A percentile compares a stretch with the other conserved stretches of the same genome.
These are phyloP conservation scores for Lactarius trivialis DNA, from an alignment of 768 basidiomycete genomes.

Conservation along the genomic window DNA sequence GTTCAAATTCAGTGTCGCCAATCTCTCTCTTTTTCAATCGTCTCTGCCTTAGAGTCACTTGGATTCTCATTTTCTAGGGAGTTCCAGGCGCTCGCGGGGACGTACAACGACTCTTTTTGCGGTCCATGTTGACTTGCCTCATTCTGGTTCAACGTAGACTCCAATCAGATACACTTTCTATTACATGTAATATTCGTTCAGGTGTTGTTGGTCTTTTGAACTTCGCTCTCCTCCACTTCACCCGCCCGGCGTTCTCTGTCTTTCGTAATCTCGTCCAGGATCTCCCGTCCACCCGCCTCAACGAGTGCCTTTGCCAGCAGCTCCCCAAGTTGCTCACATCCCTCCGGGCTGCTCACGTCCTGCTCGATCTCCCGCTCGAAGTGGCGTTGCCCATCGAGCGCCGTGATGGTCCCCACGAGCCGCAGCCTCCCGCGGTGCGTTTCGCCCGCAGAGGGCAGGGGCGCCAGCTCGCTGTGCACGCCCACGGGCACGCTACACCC, in stretches of 20 bases:
- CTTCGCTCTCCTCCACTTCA: constrained; percentile 32
- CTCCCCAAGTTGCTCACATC: constrained; percentile 65
- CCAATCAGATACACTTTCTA: constrained; percentile 21
- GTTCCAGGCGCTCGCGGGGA: constrained; percentile 27
- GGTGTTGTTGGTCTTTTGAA: constrained; percentile 8
- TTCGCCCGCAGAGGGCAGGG: constrained; percentile 31
- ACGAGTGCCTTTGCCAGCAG: constrained; percentile 59
- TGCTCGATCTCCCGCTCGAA: constrained; percentile 58
- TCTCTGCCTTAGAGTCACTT: constrained; percentile 29
- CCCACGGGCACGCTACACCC: constrained; percentile 98
- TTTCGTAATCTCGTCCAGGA: constrained; percentile 77
- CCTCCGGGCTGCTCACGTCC: constrained; percentile 43
- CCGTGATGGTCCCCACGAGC: constrained; percentile 79
- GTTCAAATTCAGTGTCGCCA: not conserved
- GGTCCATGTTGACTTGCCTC: constrained; percentile 20
- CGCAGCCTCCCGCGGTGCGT: constrained; percentile 35
- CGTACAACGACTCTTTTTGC: constrained; percentile 23
- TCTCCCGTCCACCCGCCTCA: constrained; percentile 63
- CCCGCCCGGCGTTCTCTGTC: constrained; percentile 46
- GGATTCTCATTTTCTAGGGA: constrained; percentile 24
- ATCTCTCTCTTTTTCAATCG: constrained; percentile 10
- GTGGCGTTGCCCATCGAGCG: constrained; percentile 65
- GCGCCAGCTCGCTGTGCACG: constrained; percentile 48
- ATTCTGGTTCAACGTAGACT: constrained; percentile 19
- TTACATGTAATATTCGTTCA: not conserved